Percentiles rank a stretch among this genome's conserved stretches.
phyloP scores from a whole-genome alignment of 306 rosid genomes.

The Cucurbita pepo region DNA sequence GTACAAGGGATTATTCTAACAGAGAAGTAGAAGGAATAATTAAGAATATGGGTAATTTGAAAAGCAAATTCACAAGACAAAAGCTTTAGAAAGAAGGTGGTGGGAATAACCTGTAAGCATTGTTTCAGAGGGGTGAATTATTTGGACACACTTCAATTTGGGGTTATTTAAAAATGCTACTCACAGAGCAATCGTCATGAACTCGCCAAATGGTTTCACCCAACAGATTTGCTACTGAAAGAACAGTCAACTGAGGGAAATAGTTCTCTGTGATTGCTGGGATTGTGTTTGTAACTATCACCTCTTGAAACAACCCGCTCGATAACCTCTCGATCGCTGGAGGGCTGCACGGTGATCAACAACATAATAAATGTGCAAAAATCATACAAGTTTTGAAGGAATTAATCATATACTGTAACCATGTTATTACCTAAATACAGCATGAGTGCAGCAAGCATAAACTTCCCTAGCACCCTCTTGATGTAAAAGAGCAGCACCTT shows the following conservation, averaged over 20 bases:
- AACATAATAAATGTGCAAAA: not conserved
- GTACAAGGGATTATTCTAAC: not conserved
- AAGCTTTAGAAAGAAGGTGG: not conserved
- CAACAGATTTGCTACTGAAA: slow-evolving; percentile 78
- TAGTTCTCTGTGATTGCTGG: slow-evolving; percentile 57
- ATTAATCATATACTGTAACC: not conserved
- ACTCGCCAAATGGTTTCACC: slow-evolving; percentile 98
- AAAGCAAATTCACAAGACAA: not conserved
- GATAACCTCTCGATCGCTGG: slow-evolving; percentile 91
- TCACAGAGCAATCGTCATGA: slow-evolving; percentile 77
- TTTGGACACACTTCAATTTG: not conserved
- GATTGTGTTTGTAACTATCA: slow-evolving; percentile 76
- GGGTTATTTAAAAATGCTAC: slow-evolving; percentile 58
- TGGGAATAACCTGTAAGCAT: not conserved
- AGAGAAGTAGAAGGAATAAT: not conserved
- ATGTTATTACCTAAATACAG: slow-evolving; percentile 66
- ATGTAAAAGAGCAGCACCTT: slow-evolving; percentile 84
- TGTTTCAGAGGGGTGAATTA: not conserved
- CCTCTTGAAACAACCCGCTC: slow-evolving; percentile 80
- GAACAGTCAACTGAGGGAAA: slow-evolving; percentile 87
- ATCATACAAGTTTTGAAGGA: not conserved
- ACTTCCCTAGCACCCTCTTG: slow-evolving; percentile 97
- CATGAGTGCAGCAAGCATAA: slow-evolving; percentile 93
- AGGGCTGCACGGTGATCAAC: slow-evolving; percentile 32
- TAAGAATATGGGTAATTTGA: not conserved